Base-by-base conservation (phyloP, 176 grass and related monocot genomes). In the Carex pumila region DNA sequence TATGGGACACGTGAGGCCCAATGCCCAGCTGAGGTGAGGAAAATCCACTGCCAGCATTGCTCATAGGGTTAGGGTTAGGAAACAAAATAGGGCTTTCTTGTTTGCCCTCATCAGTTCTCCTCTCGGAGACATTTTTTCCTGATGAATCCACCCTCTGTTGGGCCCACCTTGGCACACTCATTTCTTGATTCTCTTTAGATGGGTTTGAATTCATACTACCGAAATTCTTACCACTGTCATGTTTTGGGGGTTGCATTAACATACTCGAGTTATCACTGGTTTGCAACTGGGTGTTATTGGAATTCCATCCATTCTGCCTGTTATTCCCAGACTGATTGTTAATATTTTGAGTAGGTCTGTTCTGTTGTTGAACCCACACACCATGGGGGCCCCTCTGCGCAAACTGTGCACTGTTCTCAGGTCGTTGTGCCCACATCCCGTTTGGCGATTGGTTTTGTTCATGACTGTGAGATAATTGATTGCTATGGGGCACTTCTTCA, bases 311-410 rank as follows among this genome's bases (percentile, higher is more conserved):
- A 90, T 98, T 93, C 78, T 87, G 87, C 82, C 81, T 83, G 41
- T 83, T 92, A 85, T 89, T 89, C 32, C 61, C 73, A 12, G 89
- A 79, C 77, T 95, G 87, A 87, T 79, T 91, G 79, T 84, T 81
- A 62, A 87, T 36, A 88, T 60, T 93, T 50, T 87, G 85, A 88
- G 86, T 58, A 81, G 75, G 52, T 55, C 61, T 63, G 67, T 66
- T 95, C 85, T 95, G 92, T 61, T 87, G 91, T 63, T 88, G 82
- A 82, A 88, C 87, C 95, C 95, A 95, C 88, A 88, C 87, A 79
- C 85, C 92, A 37, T 84, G 90, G 15, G 56, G 52, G 53, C 73
- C 88, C 74, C 89, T 85, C 36, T 87, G 88, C 6, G 55, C 62
- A 86, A 70, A 86, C 76, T 83, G 89, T 80, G 79, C 69, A 83